Conservation (phyloP, 2,329 filamentous ascomycete genomes). For the Penicillium sp. region DNA sequence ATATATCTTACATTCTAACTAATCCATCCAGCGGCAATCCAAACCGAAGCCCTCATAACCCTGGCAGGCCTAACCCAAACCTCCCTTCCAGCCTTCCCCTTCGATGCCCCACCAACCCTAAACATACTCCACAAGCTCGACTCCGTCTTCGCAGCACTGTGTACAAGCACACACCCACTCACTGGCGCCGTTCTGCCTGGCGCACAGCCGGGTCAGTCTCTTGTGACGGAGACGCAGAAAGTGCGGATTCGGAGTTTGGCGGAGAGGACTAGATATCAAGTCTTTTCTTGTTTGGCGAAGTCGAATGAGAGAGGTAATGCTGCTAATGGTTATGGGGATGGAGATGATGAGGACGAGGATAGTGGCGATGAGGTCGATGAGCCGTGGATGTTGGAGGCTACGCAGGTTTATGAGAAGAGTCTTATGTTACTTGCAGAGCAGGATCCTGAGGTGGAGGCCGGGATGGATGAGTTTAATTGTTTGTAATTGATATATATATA, state of each 20-base stretch:
- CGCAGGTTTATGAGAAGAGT: slow-evolving; percentile 75
- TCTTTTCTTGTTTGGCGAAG: slow-evolving; percentile 13
- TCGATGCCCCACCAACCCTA: slow-evolving; percentile 68
- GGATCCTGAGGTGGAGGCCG: slow-evolving; percentile 14
- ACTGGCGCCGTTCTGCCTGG: slow-evolving; percentile 68
- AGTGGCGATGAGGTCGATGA: slow-evolving; percentile 48
- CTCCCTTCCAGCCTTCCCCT: slow-evolving; percentile 71
- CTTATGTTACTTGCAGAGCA: slow-evolving; percentile 69
- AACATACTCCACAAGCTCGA: slow-evolving; percentile 74
- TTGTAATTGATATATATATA: background rate
- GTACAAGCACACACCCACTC: slow-evolving; percentile 62
- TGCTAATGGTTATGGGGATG: slow-evolving; percentile 25
- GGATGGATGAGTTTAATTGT: slow-evolving; percentile 21
- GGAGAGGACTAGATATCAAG: slow-evolving; percentile 62
- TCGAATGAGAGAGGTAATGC: slow-evolving; percentile 23
- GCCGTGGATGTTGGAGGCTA: slow-evolving; percentile 66
- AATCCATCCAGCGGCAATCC: slow-evolving; percentile 62
- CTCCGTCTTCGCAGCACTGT: slow-evolving; percentile 78
- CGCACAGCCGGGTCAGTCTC: slow-evolving; percentile 59
- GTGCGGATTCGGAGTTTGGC: slow-evolving; percentile 81
- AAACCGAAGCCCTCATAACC: slow-evolving; percentile 80
- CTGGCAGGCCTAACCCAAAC: slow-evolving; percentile 71
- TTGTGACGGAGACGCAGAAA: slow-evolving; percentile 74
- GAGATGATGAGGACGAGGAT: slow-evolving; percentile 46
- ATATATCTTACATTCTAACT: background rate